Conservation (phyloP, 768 basidiomycete genomes). For the Panaeolus papilionaceus region DNA sequence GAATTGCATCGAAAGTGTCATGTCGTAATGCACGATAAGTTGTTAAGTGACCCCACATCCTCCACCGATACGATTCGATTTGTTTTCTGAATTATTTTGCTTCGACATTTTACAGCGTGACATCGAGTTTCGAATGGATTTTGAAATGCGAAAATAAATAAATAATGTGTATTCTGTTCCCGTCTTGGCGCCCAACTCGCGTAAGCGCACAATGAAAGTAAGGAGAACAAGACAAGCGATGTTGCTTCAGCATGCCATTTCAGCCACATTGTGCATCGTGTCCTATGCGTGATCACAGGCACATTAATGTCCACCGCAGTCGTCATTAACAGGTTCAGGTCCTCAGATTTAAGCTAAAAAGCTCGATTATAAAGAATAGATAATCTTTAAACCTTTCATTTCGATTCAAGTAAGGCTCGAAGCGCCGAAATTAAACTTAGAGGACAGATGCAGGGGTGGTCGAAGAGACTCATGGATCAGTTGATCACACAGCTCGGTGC, state of each 20-base stretch:
- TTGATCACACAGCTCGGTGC: neutral
- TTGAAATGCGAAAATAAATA: conserved; percentile 1
- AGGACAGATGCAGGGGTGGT: neutral
- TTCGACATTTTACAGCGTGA: conserved; percentile 11
- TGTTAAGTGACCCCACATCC: conserved; percentile 6
- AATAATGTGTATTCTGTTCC: neutral
- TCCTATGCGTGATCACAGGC: neutral
- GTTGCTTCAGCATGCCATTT: neutral
- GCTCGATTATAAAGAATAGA: neutral
- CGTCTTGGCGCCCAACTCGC: conserved; percentile 9
- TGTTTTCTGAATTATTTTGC: conserved; percentile 5
- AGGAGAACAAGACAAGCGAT: neutral
- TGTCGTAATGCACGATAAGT: neutral
- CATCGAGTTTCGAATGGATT: conserved; percentile 4
- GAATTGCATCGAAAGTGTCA: neutral
- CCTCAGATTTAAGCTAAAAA: neutral
- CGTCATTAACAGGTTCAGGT: neutral
- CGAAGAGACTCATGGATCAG: neutral
- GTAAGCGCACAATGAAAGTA: neutral
- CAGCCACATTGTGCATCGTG: neutral
- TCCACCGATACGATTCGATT: neutral
- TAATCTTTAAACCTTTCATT: neutral
- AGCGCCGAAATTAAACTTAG: conserved; percentile 1
- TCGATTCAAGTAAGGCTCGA: neutral
- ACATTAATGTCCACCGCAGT: neutral